These are phyloP conservation scores for Colletotrichum liriopes DNA, from an alignment of 2,329 filamentous ascomycete genomes.

Conservation along the genomic window DNA sequence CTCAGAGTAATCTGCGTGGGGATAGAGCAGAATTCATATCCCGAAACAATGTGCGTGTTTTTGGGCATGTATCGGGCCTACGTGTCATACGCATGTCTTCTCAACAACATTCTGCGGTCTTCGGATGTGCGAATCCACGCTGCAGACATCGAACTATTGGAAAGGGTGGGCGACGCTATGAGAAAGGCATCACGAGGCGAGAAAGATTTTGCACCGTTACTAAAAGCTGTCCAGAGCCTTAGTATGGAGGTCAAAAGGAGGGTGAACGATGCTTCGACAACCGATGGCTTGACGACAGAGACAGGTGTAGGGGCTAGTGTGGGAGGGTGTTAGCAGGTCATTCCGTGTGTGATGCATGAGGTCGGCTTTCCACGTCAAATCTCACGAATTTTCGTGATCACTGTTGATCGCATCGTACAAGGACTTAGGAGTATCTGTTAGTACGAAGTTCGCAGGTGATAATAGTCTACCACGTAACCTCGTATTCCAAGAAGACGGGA, in stretches of 20 bases:
- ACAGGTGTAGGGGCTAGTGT: too few species aligned
- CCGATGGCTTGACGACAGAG: not conserved
- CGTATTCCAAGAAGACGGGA: too few species aligned
- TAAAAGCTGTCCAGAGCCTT: constrained; percentile 48
- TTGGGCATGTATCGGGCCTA: constrained; percentile 50
- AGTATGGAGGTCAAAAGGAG: constrained; percentile 47
- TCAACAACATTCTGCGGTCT: constrained; percentile 46
- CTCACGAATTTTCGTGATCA: too few species aligned
- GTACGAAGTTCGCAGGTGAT: too few species aligned
- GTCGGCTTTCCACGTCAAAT: too few species aligned
- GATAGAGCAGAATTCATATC: constrained; percentile 46
- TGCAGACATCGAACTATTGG: constrained; percentile 46
- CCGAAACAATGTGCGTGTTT: constrained; percentile 46
- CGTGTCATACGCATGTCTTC: constrained; percentile 49
- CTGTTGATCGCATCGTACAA: too few species aligned
- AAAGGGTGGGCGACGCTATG: constrained; percentile 43
- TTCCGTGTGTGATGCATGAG: not conserved
- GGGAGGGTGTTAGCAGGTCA: too few species aligned
- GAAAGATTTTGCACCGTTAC: constrained; percentile 48
- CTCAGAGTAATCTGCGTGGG: constrained; percentile 45
- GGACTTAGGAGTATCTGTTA: too few species aligned
- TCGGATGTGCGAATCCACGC: constrained; percentile 40
- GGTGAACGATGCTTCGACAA: constrained; percentile 7
- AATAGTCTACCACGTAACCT: too few species aligned
- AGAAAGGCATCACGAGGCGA: constrained; percentile 44